These are phyloP conservation scores for Scheffersomyces amazonensis DNA, from an alignment of 805 yeast species.

Conservation along the genomic window DNA sequence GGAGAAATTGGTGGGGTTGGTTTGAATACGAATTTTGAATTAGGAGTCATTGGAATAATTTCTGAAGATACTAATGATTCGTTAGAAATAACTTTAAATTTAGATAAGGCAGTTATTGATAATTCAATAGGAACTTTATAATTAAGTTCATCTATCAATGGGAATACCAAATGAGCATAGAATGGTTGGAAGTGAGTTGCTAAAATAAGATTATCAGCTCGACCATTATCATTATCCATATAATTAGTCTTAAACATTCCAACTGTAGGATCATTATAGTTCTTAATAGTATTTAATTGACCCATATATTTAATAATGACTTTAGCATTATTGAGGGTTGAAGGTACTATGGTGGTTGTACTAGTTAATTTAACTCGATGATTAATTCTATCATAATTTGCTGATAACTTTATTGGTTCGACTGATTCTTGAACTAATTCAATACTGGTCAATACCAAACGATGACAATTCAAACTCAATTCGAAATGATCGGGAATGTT, in stretches of 20 bases:
- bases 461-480: too few relatives aligned
- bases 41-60: conserved; percentile 16
- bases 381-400: conserved; percentile 37
- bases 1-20: conserved; percentile 58
- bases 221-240: conserved; percentile 47
- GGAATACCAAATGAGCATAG: conserved; percentile 61
- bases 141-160: conserved; percentile 66
- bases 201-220: conserved; percentile 48
- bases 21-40: conserved; percentile 40
- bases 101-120: conserved; percentile 41
- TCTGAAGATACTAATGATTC: conserved; percentile 12
- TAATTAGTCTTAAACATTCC: conserved; percentile 72
- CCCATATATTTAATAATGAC: conserved; percentile 44
- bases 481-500: conserved; percentile 5
- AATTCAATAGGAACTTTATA: conserved; percentile 52
- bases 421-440: conserved; percentile 21
- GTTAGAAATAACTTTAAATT: conserved; percentile 53
- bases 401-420: conserved; percentile 16
- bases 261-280: conserved; percentile 53
- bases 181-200: conserved; percentile 76
- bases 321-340: background rate
- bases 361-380: conserved; percentile 30
- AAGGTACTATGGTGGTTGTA: conserved; percentile 7
- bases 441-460: too few relatives aligned
- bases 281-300: conserved; percentile 45